A percentile compares a stretch with the other conserved stretches of the same genome.
These are phyloP conservation scores for Guadua angustifolia DNA, from an alignment of 176 grass and related monocot species.

Conservation along the genomic window DNA sequence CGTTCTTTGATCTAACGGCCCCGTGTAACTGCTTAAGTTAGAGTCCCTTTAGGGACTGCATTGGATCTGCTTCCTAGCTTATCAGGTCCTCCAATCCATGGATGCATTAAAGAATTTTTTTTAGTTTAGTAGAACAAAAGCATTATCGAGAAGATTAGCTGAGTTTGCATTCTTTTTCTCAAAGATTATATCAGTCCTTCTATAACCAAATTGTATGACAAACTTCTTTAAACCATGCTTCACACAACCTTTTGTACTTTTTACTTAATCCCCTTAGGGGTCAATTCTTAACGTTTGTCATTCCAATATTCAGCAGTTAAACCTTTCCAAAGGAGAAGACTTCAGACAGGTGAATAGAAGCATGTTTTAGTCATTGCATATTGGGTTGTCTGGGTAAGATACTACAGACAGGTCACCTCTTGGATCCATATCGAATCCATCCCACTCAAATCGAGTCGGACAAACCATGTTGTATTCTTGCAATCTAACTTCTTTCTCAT, in stretches of 20 bases:
- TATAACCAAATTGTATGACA: constrained; percentile 1
- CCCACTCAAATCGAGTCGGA: constrained; percentile 26
- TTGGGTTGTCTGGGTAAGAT: constrained; percentile 2
- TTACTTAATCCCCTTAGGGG: not conserved
- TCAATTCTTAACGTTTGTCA: not conserved
- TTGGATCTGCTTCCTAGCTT: not conserved
- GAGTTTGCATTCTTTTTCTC: not conserved
- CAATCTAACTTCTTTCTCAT: not conserved
- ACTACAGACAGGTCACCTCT: not conserved
- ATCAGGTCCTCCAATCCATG: not conserved
- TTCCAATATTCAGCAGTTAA: constrained; percentile 10
- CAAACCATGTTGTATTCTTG: not conserved
- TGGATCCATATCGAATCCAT: not conserved
- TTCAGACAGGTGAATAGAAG: not conserved
- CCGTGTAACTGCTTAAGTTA: too few species aligned
- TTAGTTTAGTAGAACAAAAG: not conserved
- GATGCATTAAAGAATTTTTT: not conserved
- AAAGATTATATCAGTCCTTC: not conserved
- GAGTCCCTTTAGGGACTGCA: too few species aligned
- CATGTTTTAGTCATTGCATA: constrained; percentile 22
- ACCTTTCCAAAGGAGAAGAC: constrained; percentile 35
- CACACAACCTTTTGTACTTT: not conserved
- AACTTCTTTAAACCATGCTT: constrained; percentile 18
- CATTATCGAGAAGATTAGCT: not conserved
- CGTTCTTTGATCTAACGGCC: too few species aligned